Evolutionary conservation across 257 asterid species (phyloP), one percentile per base, ranked within the genome.

Genomic region (Lycium barbarum): DNA sequence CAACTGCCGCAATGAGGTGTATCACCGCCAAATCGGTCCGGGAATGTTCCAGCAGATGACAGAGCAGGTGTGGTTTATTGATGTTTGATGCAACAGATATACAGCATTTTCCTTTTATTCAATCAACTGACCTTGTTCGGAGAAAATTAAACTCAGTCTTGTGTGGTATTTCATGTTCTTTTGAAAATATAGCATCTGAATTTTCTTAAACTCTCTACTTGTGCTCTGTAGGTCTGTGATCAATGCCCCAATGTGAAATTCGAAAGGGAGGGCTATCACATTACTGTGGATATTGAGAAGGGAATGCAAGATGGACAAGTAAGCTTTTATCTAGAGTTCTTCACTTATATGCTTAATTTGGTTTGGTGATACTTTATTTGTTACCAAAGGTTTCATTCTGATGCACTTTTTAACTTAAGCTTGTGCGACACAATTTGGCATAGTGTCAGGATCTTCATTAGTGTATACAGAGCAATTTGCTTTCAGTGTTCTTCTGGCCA

Each of bases 41-140:
- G 99, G 99, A 82, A 97, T 97, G 99, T 97, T 95, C 91, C 99
- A 97, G 90, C 99, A 97, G 93, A 95, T 95, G 99, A 97, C 99
- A 9, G 98, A 97, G 90, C 98, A 97, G 97, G 99, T 94, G 86
- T 49, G 63, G 61, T 72, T 72, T 79, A 68, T 36, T 38, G 53
- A 70, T 70, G 7, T 26, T 70, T 70, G 53, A 38, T 70, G 53
- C 78, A 70, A 70, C 78, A 15, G 33, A 36, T 70, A 9, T 38
- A 70, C 78, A 38, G 0, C 51, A 15, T 38, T 9, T 2, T 36
- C 49, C 49, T 1, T 36, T 35, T 35, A 35, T 67, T 67, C 74
- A 67, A 67, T 67, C 20, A 7, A 6, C 49, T 1, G 13, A 68
- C 26, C 12, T 38, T 38, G 53, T 38, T 68, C 5, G 6, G 78